phyloP scores from a whole-genome alignment of 495 filamentous ascomycete genomes.

The Penicillium ucsense region DNA sequence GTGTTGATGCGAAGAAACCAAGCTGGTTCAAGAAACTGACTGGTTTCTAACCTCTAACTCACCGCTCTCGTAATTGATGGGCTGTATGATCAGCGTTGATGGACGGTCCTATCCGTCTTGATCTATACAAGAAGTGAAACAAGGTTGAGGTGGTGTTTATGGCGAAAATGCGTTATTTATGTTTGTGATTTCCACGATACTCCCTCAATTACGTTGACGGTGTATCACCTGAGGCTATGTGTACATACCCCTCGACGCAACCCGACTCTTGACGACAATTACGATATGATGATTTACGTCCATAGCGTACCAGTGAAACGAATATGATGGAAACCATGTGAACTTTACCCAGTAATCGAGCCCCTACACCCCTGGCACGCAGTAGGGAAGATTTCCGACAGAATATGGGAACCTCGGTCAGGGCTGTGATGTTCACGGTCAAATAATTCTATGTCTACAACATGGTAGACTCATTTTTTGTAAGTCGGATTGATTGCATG shows the following conservation, averaged over 20 bases:
- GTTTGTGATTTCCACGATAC: neutral
- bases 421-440: too few species aligned
- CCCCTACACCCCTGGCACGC: neutral
- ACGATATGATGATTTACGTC: conserved; percentile 7
- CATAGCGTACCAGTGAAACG: conserved; percentile 1
- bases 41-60: conserved; percentile 13
- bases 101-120: too few species aligned
- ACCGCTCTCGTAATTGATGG: neutral
- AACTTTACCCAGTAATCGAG: too few species aligned
- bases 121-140: neutral
- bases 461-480: too few species aligned
- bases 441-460: too few species aligned
- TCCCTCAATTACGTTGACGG: neutral
- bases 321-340: neutral
- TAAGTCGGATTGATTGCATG: too few species aligned
- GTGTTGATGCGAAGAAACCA: conserved; percentile 28
- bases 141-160: conserved; percentile 2
- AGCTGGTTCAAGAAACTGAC: conserved; percentile 43
- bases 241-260: neutral
- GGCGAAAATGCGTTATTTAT: neutral
- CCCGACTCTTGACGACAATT: conserved; percentile 11
- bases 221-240: neutral
- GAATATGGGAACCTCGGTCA: neutral
- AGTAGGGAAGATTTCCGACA: neutral
- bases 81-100: neutral